These are phyloP conservation scores for Stevia rebaudiana DNA, from an alignment of 140 eudicot genomes.

Conservation along the genomic window DNA sequence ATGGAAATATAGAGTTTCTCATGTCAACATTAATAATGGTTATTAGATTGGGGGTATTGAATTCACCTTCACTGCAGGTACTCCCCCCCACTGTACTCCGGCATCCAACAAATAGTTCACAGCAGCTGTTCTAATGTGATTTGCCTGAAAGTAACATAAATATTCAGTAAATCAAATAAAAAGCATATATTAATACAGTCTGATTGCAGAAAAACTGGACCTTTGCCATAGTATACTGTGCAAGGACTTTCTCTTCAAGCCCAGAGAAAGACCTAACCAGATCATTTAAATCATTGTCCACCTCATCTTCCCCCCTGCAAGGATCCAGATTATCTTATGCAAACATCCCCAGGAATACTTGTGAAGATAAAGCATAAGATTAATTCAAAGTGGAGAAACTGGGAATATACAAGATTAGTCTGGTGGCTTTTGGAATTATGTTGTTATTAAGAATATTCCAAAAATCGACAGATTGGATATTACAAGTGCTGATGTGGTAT, in stretches of 20 bases:
- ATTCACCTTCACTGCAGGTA: slow-evolving; percentile 78
- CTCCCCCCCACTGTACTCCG: slow-evolving; percentile 95
- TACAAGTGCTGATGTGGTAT: neutral
- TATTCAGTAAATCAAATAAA: neutral
- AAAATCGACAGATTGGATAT: neutral
- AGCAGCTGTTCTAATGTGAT: slow-evolving; percentile 71
- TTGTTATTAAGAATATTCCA: neutral
- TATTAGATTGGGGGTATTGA: too few species aligned
- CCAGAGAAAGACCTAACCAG: slow-evolving; percentile 70
- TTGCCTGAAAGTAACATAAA: slow-evolving; percentile 76
- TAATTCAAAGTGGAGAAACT: neutral
- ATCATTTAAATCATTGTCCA: slow-evolving; percentile 65
- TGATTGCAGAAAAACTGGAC: slow-evolving; percentile 29
- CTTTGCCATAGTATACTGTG: slow-evolving; percentile 83
- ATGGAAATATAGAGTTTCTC: slow-evolving; percentile 5
- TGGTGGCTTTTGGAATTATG: neutral
- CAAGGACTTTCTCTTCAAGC: slow-evolving; percentile 94
- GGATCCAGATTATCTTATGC: slow-evolving; percentile 3
- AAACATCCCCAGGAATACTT: too few species aligned
- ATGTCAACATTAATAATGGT: too few species aligned
- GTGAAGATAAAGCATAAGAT: neutral
- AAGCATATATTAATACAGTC: too few species aligned
- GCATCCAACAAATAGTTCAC: slow-evolving; percentile 77
- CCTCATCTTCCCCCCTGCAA: slow-evolving; percentile 70
- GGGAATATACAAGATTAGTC: neutral